Percentiles rank a stretch among this genome's conserved stretches.
phyloP scores from a whole-genome alignment of 2,329 filamentous ascomycete species.

The Colletotrichum sp. region DNA sequence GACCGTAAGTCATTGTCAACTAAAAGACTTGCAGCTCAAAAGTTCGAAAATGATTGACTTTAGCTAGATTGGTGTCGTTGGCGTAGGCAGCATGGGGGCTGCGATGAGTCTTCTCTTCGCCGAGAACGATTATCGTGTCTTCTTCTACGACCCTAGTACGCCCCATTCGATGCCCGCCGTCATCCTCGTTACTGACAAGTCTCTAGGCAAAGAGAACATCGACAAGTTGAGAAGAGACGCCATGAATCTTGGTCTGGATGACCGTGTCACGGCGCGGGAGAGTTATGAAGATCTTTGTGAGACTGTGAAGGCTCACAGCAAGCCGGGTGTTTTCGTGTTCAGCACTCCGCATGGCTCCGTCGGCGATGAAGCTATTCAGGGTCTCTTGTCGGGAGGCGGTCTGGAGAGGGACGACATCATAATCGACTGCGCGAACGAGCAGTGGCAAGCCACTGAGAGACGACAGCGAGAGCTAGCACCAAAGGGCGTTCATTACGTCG shows the following conservation, averaged over 20 bases:
- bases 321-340: neutral
- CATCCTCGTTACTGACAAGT: neutral
- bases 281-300: constrained; percentile 37
- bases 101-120: constrained; percentile 64
- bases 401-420: constrained; percentile 68
- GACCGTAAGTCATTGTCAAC: neutral
- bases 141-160: constrained; percentile 54
- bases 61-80: constrained; percentile 58
- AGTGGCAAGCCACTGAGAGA: constrained; percentile 68
- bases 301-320: neutral
- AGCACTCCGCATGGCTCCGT: neutral
- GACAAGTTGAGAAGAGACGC: constrained; percentile 42
- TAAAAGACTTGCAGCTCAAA: neutral
- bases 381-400: neutral
- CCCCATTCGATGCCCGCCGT: neutral
- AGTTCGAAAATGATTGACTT: neutral
- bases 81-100: constrained; percentile 64
- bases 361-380: neutral
- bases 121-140: constrained; percentile 60
- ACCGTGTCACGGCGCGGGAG: constrained; percentile 29
- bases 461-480: constrained; percentile 62
- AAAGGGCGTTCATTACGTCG: constrained; percentile 68
- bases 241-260: constrained; percentile 30
- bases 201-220: constrained; percentile 43
- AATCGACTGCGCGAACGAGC: constrained; percentile 72